These are phyloP conservation scores for Dendrobium nobile DNA, from an alignment of 106 monocot species.

Conservation along the genomic window DNA sequence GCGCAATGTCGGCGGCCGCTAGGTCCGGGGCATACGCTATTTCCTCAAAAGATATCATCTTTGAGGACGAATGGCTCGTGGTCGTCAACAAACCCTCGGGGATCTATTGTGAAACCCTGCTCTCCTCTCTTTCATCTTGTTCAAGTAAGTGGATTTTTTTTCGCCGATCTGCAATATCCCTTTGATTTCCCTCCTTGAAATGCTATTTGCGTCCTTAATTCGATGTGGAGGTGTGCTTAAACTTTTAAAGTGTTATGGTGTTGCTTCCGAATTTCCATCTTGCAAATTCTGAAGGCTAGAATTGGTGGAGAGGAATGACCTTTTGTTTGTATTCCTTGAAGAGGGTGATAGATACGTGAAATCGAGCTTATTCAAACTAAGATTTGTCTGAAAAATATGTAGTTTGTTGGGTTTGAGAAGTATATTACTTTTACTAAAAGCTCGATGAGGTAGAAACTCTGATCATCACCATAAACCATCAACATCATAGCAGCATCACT, in stretches of 20 bases:
- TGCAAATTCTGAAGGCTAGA: background rate
- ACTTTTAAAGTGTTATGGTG: background rate
- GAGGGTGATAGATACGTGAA: too few relatives aligned
- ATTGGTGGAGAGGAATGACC: too few relatives aligned
- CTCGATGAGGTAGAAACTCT: too few relatives aligned
- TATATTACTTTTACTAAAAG: too few relatives aligned
- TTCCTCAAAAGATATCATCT: constrained; percentile 28
- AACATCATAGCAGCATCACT: too few relatives aligned
- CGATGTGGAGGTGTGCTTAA: background rate
- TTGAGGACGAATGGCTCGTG: constrained; percentile 76
- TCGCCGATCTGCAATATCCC: background rate
- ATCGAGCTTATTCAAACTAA: too few relatives aligned
- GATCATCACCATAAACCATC: too few relatives aligned
- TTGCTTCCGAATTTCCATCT: too few relatives aligned
- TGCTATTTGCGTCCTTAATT: background rate
- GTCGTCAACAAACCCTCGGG: constrained; percentile 84
- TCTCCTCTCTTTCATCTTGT: constrained; percentile 37
- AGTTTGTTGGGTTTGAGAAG: too few relatives aligned
- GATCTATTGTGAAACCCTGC: constrained; percentile 82
- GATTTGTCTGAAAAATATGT: too few relatives aligned
- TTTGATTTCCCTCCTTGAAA: too few relatives aligned
- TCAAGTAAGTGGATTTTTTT: constrained; percentile 3
- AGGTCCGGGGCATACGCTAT: constrained; percentile 44
- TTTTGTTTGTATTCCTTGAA: too few relatives aligned
- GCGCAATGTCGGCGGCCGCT: constrained; percentile 68